phyloP scores from a whole-genome alignment of 202 grass and related monocot genomes.

The Zoysia matrella region DNA sequence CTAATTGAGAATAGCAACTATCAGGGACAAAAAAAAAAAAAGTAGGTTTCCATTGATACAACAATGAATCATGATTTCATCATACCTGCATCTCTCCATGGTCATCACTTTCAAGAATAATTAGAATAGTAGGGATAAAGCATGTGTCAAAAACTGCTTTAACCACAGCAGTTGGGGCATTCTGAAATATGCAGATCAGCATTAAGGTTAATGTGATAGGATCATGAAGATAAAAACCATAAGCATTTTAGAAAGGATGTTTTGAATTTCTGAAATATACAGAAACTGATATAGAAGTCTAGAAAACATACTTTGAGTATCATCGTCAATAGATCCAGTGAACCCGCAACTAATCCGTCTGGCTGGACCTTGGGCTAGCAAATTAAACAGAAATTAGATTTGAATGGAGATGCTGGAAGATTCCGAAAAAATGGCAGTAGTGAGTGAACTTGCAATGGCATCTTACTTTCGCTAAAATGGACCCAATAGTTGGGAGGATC shows the following conservation, averaged over 20 bases:
- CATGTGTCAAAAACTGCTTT: constrained; percentile 80
- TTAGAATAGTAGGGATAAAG: constrained; percentile 82
- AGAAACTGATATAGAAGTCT: constrained; percentile 2
- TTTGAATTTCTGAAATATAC: constrained; percentile 7
- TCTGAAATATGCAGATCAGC: constrained; percentile 52
- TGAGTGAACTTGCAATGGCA: constrained; percentile 28
- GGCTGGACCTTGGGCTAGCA: constrained; percentile 75
- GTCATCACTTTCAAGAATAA: constrained; percentile 93
- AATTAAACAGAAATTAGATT: constrained; percentile 56
- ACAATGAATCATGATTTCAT: constrained; percentile 30
- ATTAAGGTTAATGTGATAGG: constrained; percentile 24
- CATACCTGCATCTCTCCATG: constrained; percentile 95
- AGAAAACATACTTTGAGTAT: constrained; percentile 74
- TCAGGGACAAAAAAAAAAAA: constrained; percentile 33
- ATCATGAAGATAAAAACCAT: constrained; percentile 9
- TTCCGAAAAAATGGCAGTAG: constrained; percentile 20
- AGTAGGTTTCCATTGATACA: constrained; percentile 35
- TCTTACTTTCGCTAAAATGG: constrained; percentile 83
- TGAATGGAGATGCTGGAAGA: constrained; percentile 13
- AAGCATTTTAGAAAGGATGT: constrained; percentile 19
- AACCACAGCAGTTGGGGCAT: constrained; percentile 73
- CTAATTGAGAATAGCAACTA: constrained; percentile 56
- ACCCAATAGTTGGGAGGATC: constrained; percentile 75
- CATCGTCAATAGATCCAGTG: constrained; percentile 89
- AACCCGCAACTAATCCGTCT: constrained; percentile 79